Conservation (phyloP, 2,329 filamentous ascomycete species). For the Pseudogymnoascus pannorum region DNA sequence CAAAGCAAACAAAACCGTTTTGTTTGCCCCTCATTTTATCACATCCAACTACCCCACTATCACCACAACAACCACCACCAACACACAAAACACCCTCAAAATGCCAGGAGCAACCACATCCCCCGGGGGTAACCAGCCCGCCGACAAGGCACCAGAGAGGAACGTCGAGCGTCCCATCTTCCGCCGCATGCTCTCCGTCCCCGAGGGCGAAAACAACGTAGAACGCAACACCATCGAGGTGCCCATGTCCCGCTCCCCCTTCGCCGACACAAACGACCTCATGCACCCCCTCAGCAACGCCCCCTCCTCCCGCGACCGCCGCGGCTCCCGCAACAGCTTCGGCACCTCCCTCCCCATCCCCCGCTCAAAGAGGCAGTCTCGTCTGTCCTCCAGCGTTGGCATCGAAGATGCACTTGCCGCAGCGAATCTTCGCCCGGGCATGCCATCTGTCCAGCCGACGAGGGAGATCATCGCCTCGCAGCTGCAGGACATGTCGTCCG, state of each 20-base stretch:
- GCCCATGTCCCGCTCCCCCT: slow-evolving; percentile 59
- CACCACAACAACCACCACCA: no score
- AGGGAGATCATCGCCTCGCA: slow-evolving; percentile 64
- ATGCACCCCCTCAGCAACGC: slow-evolving; percentile 67
- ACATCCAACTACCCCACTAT: background rate
- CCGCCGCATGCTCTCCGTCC: slow-evolving; percentile 1
- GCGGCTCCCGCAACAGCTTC: slow-evolving; percentile 69
- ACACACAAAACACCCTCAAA: background rate
- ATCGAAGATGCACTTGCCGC: slow-evolving; percentile 36
- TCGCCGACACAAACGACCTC: slow-evolving; percentile 59
- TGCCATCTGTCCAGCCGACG: slow-evolving; percentile 52
- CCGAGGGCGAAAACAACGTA: background rate
- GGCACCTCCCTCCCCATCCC: slow-evolving; percentile 67
- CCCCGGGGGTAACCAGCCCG: background rate
- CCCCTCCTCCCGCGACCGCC: slow-evolving; percentile 60
- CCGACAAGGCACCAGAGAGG: background rate
- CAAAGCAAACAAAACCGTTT: background rate
- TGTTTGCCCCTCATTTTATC: background rate
- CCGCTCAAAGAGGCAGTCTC: slow-evolving; percentile 59
- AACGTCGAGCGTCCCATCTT: background rate
- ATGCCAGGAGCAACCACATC: background rate
- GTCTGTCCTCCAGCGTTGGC: slow-evolving; percentile 46
- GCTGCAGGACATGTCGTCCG: slow-evolving; percentile 58
- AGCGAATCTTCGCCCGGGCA: slow-evolving; percentile 41
- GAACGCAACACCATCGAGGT: slow-evolving; percentile 53